A percentile compares a stretch with the other conserved stretches of the same genome.
Evolutionary conservation across 1,284 basidiomycete species (phyloP).

Genomic region (Phylloporus sp.): DNA sequence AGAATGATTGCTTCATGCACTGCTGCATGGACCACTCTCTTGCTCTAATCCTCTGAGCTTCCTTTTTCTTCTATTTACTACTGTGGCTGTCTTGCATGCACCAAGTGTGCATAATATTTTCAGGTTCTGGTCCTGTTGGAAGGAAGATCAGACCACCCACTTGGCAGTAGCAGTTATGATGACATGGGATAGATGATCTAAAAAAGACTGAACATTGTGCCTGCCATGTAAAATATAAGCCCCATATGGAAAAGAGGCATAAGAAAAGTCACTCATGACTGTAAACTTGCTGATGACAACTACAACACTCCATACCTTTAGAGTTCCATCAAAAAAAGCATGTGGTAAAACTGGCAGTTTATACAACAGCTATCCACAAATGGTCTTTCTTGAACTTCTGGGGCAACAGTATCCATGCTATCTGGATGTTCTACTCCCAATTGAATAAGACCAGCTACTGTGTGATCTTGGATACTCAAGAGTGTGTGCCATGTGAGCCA

Average conservation of each 20-base stretch:
- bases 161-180: conserved; percentile 49
- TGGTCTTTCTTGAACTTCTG: conserved; percentile 28
- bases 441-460: conserved; percentile 50
- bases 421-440: conserved; percentile 43
- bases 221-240: conserved; percentile 50
- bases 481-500: conserved; percentile 55
- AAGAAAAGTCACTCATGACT: conserved; percentile 20
- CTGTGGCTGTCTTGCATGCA: neutral
- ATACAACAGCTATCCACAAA: conserved; percentile 62
- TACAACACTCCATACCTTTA: conserved; percentile 16
- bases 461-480: conserved; percentile 50
- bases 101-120: conserved; percentile 6
- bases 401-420: conserved; percentile 12
- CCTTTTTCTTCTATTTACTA: conserved; percentile 49
- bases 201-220: conserved; percentile 80
- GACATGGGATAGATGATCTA: conserved; percentile 55
- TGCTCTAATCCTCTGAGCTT: conserved; percentile 59
- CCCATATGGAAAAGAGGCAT: conserved; percentile 20
- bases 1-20: conserved; percentile 33
- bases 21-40: conserved; percentile 64
- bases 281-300: conserved; percentile 10
- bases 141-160: conserved; percentile 82
- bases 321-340: conserved; percentile 11
- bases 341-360: conserved; percentile 18
- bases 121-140: conserved; percentile 54